Evolutionary conservation across 768 basidiomycete species (phyloP).

Genomic region (Plicaturopsis crispa): DNA sequence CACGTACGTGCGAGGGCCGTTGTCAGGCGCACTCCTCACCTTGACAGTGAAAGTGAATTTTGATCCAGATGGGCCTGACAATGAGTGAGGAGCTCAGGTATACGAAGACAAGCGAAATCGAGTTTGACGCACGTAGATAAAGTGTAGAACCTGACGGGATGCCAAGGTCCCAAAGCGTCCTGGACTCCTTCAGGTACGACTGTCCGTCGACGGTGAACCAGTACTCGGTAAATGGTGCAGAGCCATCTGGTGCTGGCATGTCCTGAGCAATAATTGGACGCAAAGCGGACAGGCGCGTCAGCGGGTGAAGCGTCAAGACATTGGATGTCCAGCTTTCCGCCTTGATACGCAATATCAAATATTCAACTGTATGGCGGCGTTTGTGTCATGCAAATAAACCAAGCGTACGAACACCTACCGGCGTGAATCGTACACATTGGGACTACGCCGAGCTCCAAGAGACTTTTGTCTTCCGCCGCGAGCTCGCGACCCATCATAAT

Average conservation of each 20-base stretch:
- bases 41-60: background rate
- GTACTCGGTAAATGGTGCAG: background rate
- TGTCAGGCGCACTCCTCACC: background rate
- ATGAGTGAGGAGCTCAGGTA: background rate
- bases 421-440: slow-evolving; percentile 8
- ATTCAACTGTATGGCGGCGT: background rate
- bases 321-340: background rate
- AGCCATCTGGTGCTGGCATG: background rate
- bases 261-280: background rate
- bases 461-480: slow-evolving; percentile 1
- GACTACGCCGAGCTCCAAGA: slow-evolving; percentile 6
- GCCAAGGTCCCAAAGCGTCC: background rate
- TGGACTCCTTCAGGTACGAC: background rate
- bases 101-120: background rate
- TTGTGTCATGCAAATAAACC: background rate
- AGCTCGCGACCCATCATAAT: slow-evolving; percentile 7
- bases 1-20: background rate
- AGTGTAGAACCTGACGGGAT: background rate
- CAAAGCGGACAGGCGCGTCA: background rate
- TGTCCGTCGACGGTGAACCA: background rate
- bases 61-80: background rate
- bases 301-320: background rate
- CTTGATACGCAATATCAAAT: background rate
- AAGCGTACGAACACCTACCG: slow-evolving; percentile 3
- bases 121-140: background rate